phyloP scores from a whole-genome alignment of 805 yeast species.

The Nakazawaea anatomiae region DNA sequence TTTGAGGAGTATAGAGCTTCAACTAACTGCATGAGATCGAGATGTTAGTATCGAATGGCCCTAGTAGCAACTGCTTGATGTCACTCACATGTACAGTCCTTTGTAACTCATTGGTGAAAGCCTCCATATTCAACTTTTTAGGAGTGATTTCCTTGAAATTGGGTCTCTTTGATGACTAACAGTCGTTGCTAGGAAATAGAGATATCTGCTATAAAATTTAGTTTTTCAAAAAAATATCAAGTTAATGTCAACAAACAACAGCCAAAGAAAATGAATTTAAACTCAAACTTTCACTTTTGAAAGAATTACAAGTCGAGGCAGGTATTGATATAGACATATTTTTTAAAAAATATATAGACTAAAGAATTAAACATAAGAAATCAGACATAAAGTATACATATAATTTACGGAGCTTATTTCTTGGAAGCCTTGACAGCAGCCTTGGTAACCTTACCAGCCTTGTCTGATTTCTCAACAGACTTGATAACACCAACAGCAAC shows the following conservation, averaged over 20 bases:
- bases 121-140: background rate
- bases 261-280: too few relatives aligned
- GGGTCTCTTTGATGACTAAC: too few relatives aligned
- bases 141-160: too few relatives aligned
- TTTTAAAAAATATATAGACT: background rate
- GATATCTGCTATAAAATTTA: too few relatives aligned
- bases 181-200: too few relatives aligned
- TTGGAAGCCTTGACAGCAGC: conserved; percentile 82
- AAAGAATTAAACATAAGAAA: background rate
- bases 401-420: conserved; percentile 41
- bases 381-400: background rate
- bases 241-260: too few relatives aligned
- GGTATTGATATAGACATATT: background rate
- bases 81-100: background rate
- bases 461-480: conserved; percentile 82
- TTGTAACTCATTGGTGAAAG: background rate
- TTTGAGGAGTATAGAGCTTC: conserved; percentile 37
- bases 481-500: conserved; percentile 99
- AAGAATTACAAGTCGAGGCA: background rate
- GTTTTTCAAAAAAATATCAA: too few relatives aligned
- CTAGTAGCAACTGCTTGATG: too few relatives aligned
- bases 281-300: too few relatives aligned
- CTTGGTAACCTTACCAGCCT: conserved; percentile 94
- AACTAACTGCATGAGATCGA: conserved; percentile 19
- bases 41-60: background rate